These are phyloP conservation scores for Fraxinus sp. DNA, from an alignment of 305 asterid species.

Conservation along the genomic window DNA sequence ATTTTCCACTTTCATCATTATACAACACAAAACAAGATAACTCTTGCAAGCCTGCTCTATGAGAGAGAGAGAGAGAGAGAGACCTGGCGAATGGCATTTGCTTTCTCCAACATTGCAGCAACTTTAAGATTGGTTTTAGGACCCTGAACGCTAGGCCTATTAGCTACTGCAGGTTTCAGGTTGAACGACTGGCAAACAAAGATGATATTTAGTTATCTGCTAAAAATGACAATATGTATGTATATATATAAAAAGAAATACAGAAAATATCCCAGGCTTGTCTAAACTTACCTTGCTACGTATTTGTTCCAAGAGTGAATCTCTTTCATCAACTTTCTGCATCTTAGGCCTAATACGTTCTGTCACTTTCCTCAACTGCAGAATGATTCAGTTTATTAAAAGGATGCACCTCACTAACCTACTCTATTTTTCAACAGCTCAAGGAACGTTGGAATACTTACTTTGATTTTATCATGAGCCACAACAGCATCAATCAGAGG, in stretches of 20 bases:
- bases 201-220: conserved; percentile 33
- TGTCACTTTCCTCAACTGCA: conserved; percentile 88
- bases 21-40: conserved; percentile 10
- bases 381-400: conserved; percentile 28
- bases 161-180: conserved; percentile 69
- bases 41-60: not conserved
- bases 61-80: conserved; percentile 7
- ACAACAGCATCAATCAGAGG: conserved; percentile 71
- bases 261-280: not conserved
- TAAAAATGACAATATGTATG: conserved; percentile 30
- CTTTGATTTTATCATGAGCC: conserved; percentile 87
- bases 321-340: conserved; percentile 66
- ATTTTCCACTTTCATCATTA: conserved; percentile 14
- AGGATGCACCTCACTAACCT: conserved; percentile 1
- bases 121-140: conserved; percentile 79
- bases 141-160: conserved; percentile 74
- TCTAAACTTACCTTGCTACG: conserved; percentile 65
- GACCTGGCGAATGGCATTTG: conserved; percentile 93
- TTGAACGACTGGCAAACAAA: conserved; percentile 73
- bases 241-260: not conserved
- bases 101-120: conserved; percentile 89
- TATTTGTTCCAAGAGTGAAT: conserved; percentile 80
- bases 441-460: conserved; percentile 33
- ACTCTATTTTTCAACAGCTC: conserved; percentile 12
- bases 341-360: conserved; percentile 53